Percentiles rank a stretch among this genome's conserved stretches.
Evolutionary conservation across 2,329 filamentous ascomycete genomes (phyloP).

Genomic region (Zasmidium angulare): DNA sequence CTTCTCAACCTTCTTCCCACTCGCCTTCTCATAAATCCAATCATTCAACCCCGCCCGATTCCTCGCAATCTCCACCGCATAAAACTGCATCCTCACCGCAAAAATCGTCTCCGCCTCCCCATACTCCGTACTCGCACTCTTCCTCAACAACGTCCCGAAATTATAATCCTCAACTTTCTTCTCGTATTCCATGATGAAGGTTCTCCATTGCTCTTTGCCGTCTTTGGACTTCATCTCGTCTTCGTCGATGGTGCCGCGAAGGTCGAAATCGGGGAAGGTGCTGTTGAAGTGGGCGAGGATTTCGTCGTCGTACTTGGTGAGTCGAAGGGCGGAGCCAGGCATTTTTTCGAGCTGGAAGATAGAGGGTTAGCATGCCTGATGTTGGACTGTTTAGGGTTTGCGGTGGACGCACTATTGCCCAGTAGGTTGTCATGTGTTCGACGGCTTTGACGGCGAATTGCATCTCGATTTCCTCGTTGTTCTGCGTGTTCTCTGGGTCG

Average conservation of each 20-base stretch:
- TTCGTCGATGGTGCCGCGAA: slow-evolving; percentile 77
- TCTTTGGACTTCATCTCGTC: slow-evolving; percentile 96
- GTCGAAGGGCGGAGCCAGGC: slow-evolving; percentile 79
- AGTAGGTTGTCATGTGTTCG: slow-evolving; percentile 96
- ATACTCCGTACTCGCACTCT: slow-evolving; percentile 78
- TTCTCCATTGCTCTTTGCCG: slow-evolving; percentile 92
- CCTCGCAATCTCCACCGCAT: slow-evolving; percentile 68
- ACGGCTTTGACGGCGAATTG: slow-evolving; percentile 98
- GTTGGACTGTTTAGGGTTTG: too few species aligned
- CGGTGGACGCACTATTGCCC: too few species aligned
- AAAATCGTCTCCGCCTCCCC: slow-evolving; percentile 89
- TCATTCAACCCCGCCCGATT: slow-evolving; percentile 91
- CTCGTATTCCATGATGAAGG: slow-evolving; percentile 91
- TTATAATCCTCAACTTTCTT: slow-evolving; percentile 97
- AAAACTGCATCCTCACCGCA: slow-evolving; percentile 52
- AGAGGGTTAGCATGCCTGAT: too few species aligned
- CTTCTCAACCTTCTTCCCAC: slow-evolving; percentile 45
- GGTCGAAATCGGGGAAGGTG: slow-evolving; percentile 92
- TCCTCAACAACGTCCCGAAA: slow-evolving; percentile 90
- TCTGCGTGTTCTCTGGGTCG: slow-evolving; percentile 62
- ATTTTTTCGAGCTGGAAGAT: slow-evolving; percentile 91
- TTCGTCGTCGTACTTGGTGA: slow-evolving; percentile 93
- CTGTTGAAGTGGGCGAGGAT: slow-evolving; percentile 85
- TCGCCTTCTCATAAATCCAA: slow-evolving; percentile 86
- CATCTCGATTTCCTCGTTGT: slow-evolving; percentile 79